phyloP scores from a whole-genome alignment of 129 eudicot species.

The Lactuca sativa region DNA sequence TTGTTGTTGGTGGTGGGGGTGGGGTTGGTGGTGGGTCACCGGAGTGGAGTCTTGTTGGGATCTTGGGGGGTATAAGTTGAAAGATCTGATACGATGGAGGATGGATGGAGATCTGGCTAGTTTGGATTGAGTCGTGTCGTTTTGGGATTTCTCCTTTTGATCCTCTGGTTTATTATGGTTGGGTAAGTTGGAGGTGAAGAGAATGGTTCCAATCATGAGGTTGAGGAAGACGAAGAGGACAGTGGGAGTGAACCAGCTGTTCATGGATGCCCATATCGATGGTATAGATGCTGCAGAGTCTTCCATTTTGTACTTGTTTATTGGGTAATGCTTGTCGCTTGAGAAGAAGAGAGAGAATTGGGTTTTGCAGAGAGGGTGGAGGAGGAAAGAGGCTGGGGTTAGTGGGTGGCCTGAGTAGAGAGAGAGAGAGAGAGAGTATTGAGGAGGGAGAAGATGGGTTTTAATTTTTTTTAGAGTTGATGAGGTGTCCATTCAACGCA shows the following conservation, averaged over 20 bases:
- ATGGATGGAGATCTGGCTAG: constrained; percentile 57
- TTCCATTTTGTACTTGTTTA: constrained; percentile 52
- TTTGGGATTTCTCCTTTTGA: constrained; percentile 18
- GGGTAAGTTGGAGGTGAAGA: constrained; percentile 56
- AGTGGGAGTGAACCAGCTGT: constrained; percentile 89
- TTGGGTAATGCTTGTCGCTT: neutral
- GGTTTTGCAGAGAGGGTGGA: constrained; percentile 24
- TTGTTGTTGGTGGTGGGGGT: constrained; percentile 18
- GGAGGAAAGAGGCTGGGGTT: constrained; percentile 9
- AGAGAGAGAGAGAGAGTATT: neutral
- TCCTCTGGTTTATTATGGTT: constrained; percentile 24
- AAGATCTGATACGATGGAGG: constrained; percentile 70
- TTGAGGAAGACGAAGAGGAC: constrained; percentile 84
- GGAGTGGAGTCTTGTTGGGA: constrained; percentile 31
- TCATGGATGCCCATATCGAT: constrained; percentile 67
- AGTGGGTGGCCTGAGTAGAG: constrained; percentile 29
- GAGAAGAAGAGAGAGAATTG: constrained; percentile 7
- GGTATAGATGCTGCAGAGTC: constrained; percentile 42
- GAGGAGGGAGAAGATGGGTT: constrained; percentile 17
- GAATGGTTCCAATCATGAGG: constrained; percentile 80
- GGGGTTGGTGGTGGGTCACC: constrained; percentile 12
- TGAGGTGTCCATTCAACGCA: constrained; percentile 10
- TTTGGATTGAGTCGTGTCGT: constrained; percentile 25
- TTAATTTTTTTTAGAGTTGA: neutral
- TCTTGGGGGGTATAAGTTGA: constrained; percentile 43